Percentiles rank a stretch among this genome's conserved stretches.
phyloP scores from a whole-genome alignment of 768 basidiomycete genomes.

The Solioccasus polychromus region DNA sequence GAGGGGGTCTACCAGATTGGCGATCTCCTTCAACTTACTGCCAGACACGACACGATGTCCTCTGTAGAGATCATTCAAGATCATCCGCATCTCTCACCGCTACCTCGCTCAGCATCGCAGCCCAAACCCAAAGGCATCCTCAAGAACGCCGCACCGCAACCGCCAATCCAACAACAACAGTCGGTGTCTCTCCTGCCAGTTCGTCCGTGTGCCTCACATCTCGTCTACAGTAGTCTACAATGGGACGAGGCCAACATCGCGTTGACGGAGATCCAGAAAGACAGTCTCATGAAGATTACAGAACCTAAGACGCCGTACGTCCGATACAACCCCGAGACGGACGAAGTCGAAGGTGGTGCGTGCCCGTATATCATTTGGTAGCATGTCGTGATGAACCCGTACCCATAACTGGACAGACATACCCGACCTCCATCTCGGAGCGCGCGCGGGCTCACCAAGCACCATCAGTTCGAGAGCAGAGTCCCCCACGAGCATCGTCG shows the following conservation, averaged over 20 bases:
- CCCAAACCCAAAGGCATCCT: conserved; percentile 85
- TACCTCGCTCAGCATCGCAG: conserved; percentile 61
- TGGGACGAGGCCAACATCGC: conserved; percentile 97
- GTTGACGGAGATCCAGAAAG: conserved; percentile 89
- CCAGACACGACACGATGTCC: conserved; percentile 20
- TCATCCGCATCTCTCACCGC: conserved; percentile 43
- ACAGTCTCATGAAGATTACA: conserved; percentile 97
- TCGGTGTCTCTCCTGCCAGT: conserved; percentile 32
- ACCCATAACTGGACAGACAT: conserved; percentile 56
- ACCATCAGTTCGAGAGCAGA: conserved; percentile 42
- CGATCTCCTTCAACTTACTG: not conserved
- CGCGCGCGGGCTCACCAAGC: conserved; percentile 34
- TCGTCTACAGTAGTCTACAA: conserved; percentile 57
- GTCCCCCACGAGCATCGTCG: conserved; percentile 60
- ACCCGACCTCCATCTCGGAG: conserved; percentile 65
- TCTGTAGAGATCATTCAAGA: conserved; percentile 35
- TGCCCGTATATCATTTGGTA: conserved; percentile 2
- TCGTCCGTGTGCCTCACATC: not conserved
- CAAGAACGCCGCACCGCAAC: conserved; percentile 66
- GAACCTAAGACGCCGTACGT: conserved; percentile 98
- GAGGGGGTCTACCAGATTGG: no score
- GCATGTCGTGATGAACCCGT: not conserved
- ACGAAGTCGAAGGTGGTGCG: conserved; percentile 79
- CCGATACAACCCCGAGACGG: conserved; percentile 84
- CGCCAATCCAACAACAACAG: conserved; percentile 46